These are phyloP conservation scores for Russula virescens DNA, from an alignment of 768 basidiomycete species.

Conservation along the genomic window DNA sequence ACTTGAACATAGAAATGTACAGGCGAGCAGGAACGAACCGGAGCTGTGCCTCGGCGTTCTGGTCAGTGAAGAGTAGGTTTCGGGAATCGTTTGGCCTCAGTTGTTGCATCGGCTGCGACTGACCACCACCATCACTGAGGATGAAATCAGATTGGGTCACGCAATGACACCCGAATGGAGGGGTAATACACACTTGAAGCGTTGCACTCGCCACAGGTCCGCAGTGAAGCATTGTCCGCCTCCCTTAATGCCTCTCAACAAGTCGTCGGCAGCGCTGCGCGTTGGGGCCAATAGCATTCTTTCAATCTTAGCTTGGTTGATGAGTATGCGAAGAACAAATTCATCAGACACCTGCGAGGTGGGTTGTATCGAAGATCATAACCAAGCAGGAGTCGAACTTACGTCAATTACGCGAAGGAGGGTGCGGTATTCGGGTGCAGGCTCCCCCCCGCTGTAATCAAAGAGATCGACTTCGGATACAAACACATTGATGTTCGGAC, in stretches of 20 bases:
- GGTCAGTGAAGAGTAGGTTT: slow-evolving; percentile 18
- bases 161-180: not conserved
- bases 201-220: slow-evolving; percentile 57
- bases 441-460: slow-evolving; percentile 73
- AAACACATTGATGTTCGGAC: slow-evolving; percentile 47
- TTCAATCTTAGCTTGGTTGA: slow-evolving; percentile 73
- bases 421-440: slow-evolving; percentile 55
- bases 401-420: slow-evolving; percentile 81
- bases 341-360: slow-evolving; percentile 61
- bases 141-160: not conserved
- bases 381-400: slow-evolving; percentile 25
- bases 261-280: slow-evolving; percentile 58
- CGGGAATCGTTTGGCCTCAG: slow-evolving; percentile 32
- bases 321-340: slow-evolving; percentile 72
- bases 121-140: slow-evolving; percentile 62
- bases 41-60: slow-evolving; percentile 19
- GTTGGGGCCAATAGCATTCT: slow-evolving; percentile 55
- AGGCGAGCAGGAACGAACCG: slow-evolving; percentile 6
- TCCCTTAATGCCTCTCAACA: slow-evolving; percentile 38
- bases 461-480: slow-evolving; percentile 72
- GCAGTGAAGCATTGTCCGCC: slow-evolving; percentile 60
- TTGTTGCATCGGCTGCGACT: slow-evolving; percentile 38
- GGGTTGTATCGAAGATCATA: not conserved
- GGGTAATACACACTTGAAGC: slow-evolving; percentile 52
- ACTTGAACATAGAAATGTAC: not conserved